Evolutionary conservation across 78 protist genomes (phyloP).

Genomic region (Mantamonas sphyraenae): DNA sequence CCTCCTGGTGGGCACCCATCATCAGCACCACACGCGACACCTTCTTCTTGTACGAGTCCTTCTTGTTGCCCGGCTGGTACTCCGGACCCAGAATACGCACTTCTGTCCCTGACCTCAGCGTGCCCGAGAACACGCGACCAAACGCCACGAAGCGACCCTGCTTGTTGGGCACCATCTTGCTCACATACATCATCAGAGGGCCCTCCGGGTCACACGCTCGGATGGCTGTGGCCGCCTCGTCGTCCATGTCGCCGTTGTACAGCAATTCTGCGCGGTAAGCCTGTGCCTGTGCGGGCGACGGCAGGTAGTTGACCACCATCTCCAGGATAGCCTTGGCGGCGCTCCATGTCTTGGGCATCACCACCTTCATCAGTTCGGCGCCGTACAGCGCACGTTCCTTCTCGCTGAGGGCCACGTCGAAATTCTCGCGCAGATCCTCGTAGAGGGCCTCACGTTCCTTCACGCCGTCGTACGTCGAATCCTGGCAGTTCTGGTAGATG

Average conservation of each 20-base stretch:
- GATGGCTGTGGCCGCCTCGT: conserved; percentile 29
- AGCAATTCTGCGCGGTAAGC: conserved; percentile 30
- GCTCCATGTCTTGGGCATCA: conserved; percentile 41
- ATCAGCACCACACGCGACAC: conserved; percentile 20
- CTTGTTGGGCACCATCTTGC: conserved; percentile 44
- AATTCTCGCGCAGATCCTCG: conserved; percentile 7
- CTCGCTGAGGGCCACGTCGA: neutral
- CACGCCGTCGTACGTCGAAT: no score
- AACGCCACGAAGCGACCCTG: conserved; percentile 25
- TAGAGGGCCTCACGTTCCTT: no score
- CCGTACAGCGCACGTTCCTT: conserved; percentile 17
- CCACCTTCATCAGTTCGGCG: conserved; percentile 16
- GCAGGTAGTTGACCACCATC: conserved; percentile 48
- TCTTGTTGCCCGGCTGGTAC: conserved; percentile 14
- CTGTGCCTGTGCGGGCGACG: conserved; percentile 68
- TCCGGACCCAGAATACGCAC: conserved; percentile 20
- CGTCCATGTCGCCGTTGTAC: conserved; percentile 45
- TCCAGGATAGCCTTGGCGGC: conserved; percentile 35
- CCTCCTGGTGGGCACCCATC: conserved; percentile 22
- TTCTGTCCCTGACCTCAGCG: conserved; percentile 15
- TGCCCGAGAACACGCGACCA: conserved; percentile 67
- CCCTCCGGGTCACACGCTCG: conserved; percentile 54
- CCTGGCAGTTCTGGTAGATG: no score
- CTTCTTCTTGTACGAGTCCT: conserved; percentile 15
- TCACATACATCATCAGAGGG: conserved; percentile 48